Conservation (phyloP, 2,329 filamentous ascomycete species). For the Gaeumannomyces sp. region DNA sequence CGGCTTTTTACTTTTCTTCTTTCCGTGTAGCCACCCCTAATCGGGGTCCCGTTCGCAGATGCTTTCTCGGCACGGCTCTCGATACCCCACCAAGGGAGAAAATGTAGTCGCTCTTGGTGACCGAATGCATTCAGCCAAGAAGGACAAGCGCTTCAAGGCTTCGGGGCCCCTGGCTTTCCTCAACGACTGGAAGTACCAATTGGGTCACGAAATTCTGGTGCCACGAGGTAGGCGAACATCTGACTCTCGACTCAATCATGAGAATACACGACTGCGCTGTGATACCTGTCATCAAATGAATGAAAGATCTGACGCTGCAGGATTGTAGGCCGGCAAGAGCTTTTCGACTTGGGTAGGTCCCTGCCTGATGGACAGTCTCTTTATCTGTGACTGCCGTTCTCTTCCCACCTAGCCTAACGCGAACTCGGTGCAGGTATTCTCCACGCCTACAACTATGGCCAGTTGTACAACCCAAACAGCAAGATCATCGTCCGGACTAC, state of each 20-base stretch:
- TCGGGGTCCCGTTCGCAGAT: conserved; percentile 38
- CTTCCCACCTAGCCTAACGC: not conserved
- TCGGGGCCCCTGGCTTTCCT: conserved; percentile 58
- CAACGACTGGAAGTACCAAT: conserved; percentile 60
- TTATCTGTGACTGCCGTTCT: not conserved
- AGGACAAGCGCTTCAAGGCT: conserved; percentile 41
- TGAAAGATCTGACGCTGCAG: too few species aligned
- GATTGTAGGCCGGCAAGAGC: conserved; percentile 53
- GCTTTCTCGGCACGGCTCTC: conserved; percentile 66
- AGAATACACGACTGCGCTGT: too few species aligned
- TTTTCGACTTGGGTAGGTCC: conserved; percentile 54
- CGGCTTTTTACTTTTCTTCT: not conserved
- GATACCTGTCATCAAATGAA: too few species aligned
- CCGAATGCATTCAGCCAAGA: conserved; percentile 48
- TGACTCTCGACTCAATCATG: too few species aligned
- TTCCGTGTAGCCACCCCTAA: not conserved
- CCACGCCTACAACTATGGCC: conserved; percentile 67
- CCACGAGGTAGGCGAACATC: conserved; percentile 41
- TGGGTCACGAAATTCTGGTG: conserved; percentile 67
- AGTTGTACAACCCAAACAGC: conserved; percentile 63
- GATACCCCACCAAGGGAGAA: conserved; percentile 61
- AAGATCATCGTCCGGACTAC: conserved; percentile 71
- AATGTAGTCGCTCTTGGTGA: conserved; percentile 49
- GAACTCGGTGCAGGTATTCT: conserved; percentile 43
- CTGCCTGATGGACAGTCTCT: not conserved